Evolutionary conservation across 805 yeast species (phyloP).

Genomic region (Spathaspora boniae): DNA sequence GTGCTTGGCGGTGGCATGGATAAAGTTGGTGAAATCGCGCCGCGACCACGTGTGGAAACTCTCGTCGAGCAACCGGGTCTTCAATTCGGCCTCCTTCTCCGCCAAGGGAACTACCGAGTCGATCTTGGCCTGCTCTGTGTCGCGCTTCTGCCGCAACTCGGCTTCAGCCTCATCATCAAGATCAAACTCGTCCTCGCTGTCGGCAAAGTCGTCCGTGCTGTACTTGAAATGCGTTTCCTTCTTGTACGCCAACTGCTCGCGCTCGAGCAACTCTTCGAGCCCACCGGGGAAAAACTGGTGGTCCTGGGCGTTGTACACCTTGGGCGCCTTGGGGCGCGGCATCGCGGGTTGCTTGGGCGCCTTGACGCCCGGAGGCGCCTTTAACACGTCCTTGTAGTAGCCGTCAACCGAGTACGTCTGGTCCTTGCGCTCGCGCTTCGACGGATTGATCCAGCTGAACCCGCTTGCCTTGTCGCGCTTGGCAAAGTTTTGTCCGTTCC

Average conservation of each 20-base stretch:
- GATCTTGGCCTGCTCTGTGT: constrained; percentile 52
- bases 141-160: constrained; percentile 30
- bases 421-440: constrained; percentile 73
- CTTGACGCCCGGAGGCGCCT: constrained; percentile 21
- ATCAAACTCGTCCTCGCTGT: constrained; percentile 47
- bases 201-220: constrained; percentile 58
- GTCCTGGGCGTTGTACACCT: constrained; percentile 59
- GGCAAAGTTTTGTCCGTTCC: constrained; percentile 91
- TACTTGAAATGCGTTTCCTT: constrained; percentile 58
- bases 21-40: constrained; percentile 69
- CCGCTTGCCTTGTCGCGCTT: constrained; percentile 43
- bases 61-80: constrained; percentile 48
- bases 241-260: constrained; percentile 64
- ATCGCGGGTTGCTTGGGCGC: constrained; percentile 8
- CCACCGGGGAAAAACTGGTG: constrained; percentile 68
- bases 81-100: constrained; percentile 55
- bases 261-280: constrained; percentile 50
- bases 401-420: constrained; percentile 76
- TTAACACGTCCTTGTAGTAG: constrained; percentile 68
- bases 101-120: constrained; percentile 57
- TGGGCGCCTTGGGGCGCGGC: constrained; percentile 54
- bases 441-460: constrained; percentile 68
- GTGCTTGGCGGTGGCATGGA: constrained; percentile 64
- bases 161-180: constrained; percentile 46
- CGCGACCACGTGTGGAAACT: constrained; percentile 70